Percentiles rank a stretch among this genome's conserved stretches.
Evolutionary conservation across 2,329 filamentous ascomycete species (phyloP).

Genomic region (Orbilia javanica): DNA sequence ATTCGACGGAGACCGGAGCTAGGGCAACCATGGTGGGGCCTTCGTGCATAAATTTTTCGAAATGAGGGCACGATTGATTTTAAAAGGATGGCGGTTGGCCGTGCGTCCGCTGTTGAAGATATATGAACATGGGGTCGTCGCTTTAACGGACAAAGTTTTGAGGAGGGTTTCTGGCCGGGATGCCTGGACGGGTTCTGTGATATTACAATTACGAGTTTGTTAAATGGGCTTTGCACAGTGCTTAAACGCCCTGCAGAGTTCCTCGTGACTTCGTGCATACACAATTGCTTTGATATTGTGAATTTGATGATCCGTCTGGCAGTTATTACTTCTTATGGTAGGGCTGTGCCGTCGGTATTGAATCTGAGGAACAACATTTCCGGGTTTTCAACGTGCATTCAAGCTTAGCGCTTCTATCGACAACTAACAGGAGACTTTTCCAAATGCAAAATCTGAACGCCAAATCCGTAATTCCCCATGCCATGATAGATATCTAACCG

Average conservation of each 20-base stretch:
- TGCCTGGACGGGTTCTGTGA: not conserved
- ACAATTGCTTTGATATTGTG: not conserved
- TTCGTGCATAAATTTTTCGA: conserved; percentile 26
- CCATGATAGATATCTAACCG: conserved; percentile 44
- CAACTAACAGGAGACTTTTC: conserved; percentile 39
- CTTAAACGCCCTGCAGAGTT: conserved; percentile 21
- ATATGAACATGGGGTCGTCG: conserved; percentile 15
- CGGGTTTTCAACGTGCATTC: conserved; percentile 26
- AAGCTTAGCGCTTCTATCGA: conserved; percentile 34
- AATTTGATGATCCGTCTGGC: not conserved
- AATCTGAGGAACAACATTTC: not conserved
- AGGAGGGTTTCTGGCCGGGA: not conserved
- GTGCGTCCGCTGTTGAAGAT: conserved; percentile 22
- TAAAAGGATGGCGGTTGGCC: conserved; percentile 38
- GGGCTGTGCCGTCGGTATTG: conserved; percentile 7
- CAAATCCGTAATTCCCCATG: conserved; percentile 47
- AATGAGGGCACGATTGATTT: conserved; percentile 30
- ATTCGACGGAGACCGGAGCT: conserved; percentile 27
- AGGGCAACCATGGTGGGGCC: conserved; percentile 7
- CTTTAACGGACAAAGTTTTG: not conserved
- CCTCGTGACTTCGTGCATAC: conserved; percentile 16
- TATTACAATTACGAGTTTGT: conserved; percentile 14
- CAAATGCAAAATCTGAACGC: conserved; percentile 46
- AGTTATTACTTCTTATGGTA: conserved; percentile 3
- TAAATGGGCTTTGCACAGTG: conserved; percentile 10